A percentile compares a stretch with the other conserved stretches of the same genome.
These are phyloP conservation scores for Candida dendrica DNA, from an alignment of 805 yeast genomes.

Conservation along the genomic window DNA sequence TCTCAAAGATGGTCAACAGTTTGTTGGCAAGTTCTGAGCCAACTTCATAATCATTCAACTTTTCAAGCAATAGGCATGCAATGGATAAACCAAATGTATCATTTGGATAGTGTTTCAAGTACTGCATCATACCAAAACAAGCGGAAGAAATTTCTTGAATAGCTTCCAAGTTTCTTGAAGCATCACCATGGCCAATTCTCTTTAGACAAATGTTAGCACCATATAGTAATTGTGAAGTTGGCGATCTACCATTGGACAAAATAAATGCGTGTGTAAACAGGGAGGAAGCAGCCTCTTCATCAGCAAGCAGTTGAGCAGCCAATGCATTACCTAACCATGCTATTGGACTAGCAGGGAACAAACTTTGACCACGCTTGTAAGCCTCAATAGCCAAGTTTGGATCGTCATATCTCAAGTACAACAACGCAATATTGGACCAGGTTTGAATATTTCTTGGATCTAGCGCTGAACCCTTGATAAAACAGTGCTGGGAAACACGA, in stretches of 20 bases:
- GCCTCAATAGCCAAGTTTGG: constrained; percentile 66
- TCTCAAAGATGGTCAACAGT: constrained; percentile 45
- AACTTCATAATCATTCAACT: constrained; percentile 52
- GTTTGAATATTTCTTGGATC: constrained; percentile 59
- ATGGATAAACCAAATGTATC: constrained; percentile 52
- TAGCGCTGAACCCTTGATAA: constrained; percentile 69
- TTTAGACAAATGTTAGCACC: constrained; percentile 51
- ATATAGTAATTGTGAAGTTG: constrained; percentile 64
- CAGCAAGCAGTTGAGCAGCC: constrained; percentile 43
- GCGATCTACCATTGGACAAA: constrained; percentile 67
- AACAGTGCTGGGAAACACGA: constrained; percentile 84
- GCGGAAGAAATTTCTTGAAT: constrained; percentile 63
- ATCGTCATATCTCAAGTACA: constrained; percentile 67
- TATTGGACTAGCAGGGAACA: constrained; percentile 66
- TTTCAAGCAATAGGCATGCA: constrained; percentile 54
- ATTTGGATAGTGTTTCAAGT: constrained; percentile 52
- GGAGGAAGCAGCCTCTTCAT: constrained; percentile 40
- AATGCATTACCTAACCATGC: constrained; percentile 90
- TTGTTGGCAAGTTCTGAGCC: constrained; percentile 43
- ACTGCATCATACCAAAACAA: constrained; percentile 57
- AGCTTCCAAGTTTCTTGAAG: constrained; percentile 48
- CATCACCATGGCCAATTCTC: constrained; percentile 34
- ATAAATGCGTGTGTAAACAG: constrained; percentile 73
- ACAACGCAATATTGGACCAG: constrained; percentile 79
- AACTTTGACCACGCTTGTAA: constrained; percentile 65